Evolutionary conservation across 2,329 filamentous ascomycete species (phyloP).

Genomic region (Magnaporthiopsis incrustans): DNA sequence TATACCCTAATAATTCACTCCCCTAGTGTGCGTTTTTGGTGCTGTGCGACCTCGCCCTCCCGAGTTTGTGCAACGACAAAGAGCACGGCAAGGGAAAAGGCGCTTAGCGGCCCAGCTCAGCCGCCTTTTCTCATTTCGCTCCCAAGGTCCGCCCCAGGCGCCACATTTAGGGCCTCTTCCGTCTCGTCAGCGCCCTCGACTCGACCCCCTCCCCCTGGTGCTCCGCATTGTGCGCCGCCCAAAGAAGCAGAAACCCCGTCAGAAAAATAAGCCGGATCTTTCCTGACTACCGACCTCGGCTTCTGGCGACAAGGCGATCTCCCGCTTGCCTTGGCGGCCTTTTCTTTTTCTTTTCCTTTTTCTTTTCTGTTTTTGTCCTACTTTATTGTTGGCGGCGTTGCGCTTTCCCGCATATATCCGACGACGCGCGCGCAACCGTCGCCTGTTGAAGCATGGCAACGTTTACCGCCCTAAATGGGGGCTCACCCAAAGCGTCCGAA

Average conservation of each 20-base stretch:
- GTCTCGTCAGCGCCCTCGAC: neutral
- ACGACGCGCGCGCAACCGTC: neutral
- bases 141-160: neutral
- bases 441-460: conserved; percentile 34
- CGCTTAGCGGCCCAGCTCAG: conserved; percentile 5
- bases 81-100: neutral
- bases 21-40: neutral
- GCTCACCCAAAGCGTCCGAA: conserved; percentile 36
- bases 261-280: neutral
- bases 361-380: conserved; percentile 3
- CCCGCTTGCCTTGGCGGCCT: conserved; percentile 2
- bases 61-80: neutral
- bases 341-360: conserved; percentile 5
- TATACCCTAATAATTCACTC: no score
- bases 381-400: neutral
- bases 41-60: neutral
- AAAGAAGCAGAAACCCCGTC: neutral
- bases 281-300: neutral
- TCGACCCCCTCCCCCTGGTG: neutral
- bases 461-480: conserved; percentile 45
- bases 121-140: conserved; percentile 3
- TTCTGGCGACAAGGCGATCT: neutral
- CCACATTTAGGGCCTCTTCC: neutral
- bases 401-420: neutral
- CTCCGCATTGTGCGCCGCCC: conserved; percentile 1